These are phyloP conservation scores for Claviceps sp. DNA, from an alignment of 2,329 filamentous ascomycete genomes.

Conservation along the genomic window DNA sequence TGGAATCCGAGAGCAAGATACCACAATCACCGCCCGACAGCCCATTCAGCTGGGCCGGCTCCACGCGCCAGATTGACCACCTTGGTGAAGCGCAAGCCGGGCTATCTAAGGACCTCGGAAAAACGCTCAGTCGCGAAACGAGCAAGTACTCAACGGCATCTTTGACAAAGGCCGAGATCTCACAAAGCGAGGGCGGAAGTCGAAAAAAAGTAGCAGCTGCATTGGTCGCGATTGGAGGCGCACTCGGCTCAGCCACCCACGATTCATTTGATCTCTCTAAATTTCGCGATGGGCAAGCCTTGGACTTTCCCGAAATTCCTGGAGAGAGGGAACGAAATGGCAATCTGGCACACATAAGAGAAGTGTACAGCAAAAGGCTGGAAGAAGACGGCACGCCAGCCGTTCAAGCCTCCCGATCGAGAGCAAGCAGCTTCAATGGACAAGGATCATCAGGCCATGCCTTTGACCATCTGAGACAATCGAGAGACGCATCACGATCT, in stretches of 20 bases:
- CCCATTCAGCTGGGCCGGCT: not conserved
- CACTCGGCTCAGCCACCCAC: conserved; percentile 32
- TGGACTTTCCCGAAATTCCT: conserved; percentile 42
- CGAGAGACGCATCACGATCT: conserved; percentile 4
- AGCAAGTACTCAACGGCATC: not conserved
- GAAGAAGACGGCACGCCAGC: conserved; percentile 19
- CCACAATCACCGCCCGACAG: not conserved
- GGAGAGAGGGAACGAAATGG: conserved; percentile 26
- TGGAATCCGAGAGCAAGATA: not conserved
- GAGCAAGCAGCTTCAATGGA: conserved; percentile 23
- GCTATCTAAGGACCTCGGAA: not conserved
- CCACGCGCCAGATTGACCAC: not conserved
- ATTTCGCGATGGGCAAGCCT: conserved; percentile 31
- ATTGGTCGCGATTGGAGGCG: conserved; percentile 29
- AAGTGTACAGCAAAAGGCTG: conserved; percentile 24
- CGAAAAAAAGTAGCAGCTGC: conserved; percentile 28
- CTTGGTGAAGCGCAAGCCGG: not conserved
- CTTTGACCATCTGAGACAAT: not conserved
- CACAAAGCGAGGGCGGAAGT: conserved; percentile 11
- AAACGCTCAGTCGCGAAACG: not conserved
- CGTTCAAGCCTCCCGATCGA: conserved; percentile 15
- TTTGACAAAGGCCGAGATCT: not conserved
- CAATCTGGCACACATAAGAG: conserved; percentile 22
- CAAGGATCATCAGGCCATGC: conserved; percentile 1
- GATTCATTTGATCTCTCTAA: conserved; percentile 34